Base-by-base conservation (phyloP, 2,329 filamentous ascomycete species). In the Rutstroemia sp. region DNA sequence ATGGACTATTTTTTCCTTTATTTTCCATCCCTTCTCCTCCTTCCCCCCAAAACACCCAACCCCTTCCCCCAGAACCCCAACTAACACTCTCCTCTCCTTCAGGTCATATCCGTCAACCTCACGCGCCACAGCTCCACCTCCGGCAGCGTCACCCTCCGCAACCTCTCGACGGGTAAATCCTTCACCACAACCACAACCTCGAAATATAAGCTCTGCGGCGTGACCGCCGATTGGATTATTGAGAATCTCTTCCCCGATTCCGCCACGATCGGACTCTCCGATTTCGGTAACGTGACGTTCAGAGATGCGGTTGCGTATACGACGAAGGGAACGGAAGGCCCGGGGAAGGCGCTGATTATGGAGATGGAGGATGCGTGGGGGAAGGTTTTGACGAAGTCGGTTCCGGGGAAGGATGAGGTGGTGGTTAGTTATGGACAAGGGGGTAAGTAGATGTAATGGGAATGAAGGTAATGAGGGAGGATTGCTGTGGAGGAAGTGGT, bases 141-240 rank as follows among this genome's bases (percentile, higher is more conserved):
- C 30, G 77, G 77, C 17, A 69, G 69, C 1, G 73, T 73, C 17
- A 72, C 70, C 27, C 68, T 79, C 46, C 71, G 75, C 58, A 79
- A 80, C 59, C 60, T 70, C 46, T 71, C 70, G 5, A 77, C 70
- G 1, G 76, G 76, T 8, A 60, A 75, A 60, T 70, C 61, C 1
- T 74, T 73, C 21, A 72, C 69, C 50, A 70, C 77, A 66, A 72
- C 69, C 1, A 66, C 78, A 41, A 66, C 56, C 8, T 70, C 70
- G 3, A 48, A 45, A 0, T 27, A 37, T 5, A 38, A 39, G 2
- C 66, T 77, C 16, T 71, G 69, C n/a, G 73, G 73, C n/a, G 67
- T 72, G 56, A 77, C 77, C 47, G 76, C 74, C 0, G 75, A 78
- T 54, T 79, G 76, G 75, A 77, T 78, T 46, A 73, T 78, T 12